Evolutionary conservation across 352 stramenopile genomes (phyloP).

Genomic region (Phytophthora vignae): DNA sequence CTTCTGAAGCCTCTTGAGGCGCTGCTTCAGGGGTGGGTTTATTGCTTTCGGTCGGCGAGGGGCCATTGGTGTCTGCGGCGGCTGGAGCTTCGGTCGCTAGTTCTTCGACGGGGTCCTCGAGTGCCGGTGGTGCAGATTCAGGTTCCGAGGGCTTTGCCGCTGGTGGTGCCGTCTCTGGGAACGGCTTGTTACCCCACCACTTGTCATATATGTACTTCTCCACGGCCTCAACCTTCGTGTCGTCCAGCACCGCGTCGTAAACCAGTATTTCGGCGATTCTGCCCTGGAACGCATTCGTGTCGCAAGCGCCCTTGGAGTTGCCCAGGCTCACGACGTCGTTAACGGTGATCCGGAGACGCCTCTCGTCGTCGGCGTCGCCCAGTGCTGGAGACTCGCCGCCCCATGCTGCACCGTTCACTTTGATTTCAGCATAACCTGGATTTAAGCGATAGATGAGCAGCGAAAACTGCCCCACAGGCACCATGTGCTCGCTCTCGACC

Average conservation of each 20-base stretch:
- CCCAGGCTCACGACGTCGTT: slow-evolving; percentile 60
- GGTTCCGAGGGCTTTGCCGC: not conserved
- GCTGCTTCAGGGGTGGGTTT: not conserved
- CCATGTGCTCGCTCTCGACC: slow-evolving; percentile 34
- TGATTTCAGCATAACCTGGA: slow-evolving; percentile 53
- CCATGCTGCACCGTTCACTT: slow-evolving; percentile 46
- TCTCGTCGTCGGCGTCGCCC: not conserved
- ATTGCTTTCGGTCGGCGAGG: not conserved
- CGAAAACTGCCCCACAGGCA: slow-evolving; percentile 37
- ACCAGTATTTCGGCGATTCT: slow-evolving; percentile 63
- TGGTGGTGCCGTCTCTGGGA: slow-evolving; percentile 11
- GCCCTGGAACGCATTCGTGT: slow-evolving; percentile 69
- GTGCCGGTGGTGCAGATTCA: not conserved
- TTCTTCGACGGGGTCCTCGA: not conserved
- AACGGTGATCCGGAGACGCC: slow-evolving; percentile 49
- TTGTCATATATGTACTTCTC: slow-evolving; percentile 61
- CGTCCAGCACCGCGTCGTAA: slow-evolving; percentile 53
- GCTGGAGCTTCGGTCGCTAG: not conserved
- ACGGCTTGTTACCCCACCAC: slow-evolving; percentile 51
- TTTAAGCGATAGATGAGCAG: slow-evolving; percentile 62
- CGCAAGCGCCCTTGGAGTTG: slow-evolving; percentile 60
- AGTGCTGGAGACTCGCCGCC: slow-evolving; percentile 4
- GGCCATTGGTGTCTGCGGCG: not conserved
- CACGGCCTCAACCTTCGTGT: slow-evolving; percentile 36
- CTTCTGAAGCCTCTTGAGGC: not conserved